Conservation (phyloP, 306 rosid genomes). For the Cicer arietinum region DNA sequence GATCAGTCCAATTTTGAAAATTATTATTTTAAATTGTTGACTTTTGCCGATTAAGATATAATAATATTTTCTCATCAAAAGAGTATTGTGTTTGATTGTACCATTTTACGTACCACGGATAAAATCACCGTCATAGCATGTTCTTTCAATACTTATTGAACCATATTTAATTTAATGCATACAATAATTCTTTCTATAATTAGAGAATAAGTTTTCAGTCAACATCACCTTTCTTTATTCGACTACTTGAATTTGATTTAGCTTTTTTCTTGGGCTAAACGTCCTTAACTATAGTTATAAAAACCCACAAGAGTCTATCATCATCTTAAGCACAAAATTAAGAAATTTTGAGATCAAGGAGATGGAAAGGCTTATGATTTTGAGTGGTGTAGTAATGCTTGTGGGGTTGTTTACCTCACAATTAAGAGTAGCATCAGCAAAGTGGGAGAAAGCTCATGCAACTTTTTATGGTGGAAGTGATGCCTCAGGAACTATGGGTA, state of each 20-base stretch:
- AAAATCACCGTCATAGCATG: slow-evolving; percentile 29
- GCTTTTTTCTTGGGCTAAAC: slow-evolving; percentile 17
- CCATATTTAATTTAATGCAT: slow-evolving; percentile 14
- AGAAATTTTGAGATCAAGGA: slow-evolving; percentile 11
- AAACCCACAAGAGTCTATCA: slow-evolving; percentile 27
- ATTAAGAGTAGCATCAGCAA: slow-evolving; percentile 45
- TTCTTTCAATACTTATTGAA: slow-evolving; percentile 26
- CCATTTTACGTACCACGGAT: slow-evolving; percentile 56
- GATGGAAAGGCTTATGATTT: slow-evolving; percentile 45
- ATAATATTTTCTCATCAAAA: neutral
- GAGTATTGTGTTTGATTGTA: slow-evolving; percentile 35
- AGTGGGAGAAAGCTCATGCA: slow-evolving; percentile 62
- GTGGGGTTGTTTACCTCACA: slow-evolving; percentile 44
- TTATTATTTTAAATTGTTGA: neutral
- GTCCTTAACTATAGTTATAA: slow-evolving; percentile 48
- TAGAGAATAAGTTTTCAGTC: slow-evolving; percentile 29
- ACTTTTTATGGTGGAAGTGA: slow-evolving; percentile 74
- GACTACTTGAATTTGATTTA: slow-evolving; percentile 12
- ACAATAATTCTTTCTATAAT: slow-evolving; percentile 11
- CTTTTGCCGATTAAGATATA: slow-evolving; percentile 12
- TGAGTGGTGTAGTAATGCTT: slow-evolving; percentile 39
- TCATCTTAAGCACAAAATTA: slow-evolving; percentile 43
- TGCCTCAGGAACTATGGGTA: slow-evolving; percentile 75
- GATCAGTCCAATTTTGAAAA: neutral
- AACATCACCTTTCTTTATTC: slow-evolving; percentile 15